A percentile compares a stretch with the other conserved stretches of the same genome.
Evolutionary conservation across 225 moss, liverwort and hornwort species (phyloP).

Genomic region (Sphagnum contortum): DNA sequence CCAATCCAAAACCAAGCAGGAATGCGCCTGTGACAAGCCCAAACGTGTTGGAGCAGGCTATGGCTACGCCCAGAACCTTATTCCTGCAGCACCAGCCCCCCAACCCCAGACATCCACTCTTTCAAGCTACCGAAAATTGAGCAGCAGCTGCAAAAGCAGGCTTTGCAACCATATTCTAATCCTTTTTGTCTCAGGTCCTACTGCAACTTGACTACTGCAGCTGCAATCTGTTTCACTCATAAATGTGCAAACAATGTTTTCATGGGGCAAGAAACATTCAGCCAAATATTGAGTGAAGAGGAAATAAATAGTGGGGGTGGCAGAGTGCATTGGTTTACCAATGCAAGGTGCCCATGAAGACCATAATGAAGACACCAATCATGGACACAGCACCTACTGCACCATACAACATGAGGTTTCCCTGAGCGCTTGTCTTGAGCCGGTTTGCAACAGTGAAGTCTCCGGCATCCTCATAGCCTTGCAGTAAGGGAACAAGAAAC

Average conservation of each 20-base stretch:
- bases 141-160: no score
- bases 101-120: no score
- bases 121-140: no score
- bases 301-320: no score
- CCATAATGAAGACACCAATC: constrained; percentile 85
- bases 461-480: constrained; percentile 99
- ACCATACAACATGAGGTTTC: constrained; percentile 80
- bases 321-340: constrained; percentile 34
- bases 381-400: constrained; percentile 80
- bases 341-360: constrained; percentile 76
- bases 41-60: constrained; percentile 98
- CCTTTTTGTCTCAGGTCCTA: no score
- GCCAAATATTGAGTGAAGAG: no score
- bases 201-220: no score
- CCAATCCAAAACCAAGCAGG: constrained; percentile 90
- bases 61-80: constrained; percentile 81
- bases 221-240: no score
- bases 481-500: constrained; percentile 75
- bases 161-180: no score
- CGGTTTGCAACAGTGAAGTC: constrained; percentile 88
- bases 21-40: constrained; percentile 98
- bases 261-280: no score
- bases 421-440: constrained; percentile 75
- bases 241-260: no score
- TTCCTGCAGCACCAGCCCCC: constrained; percentile 46